Evolutionary conservation across 2,329 filamentous ascomycete genomes (phyloP).

Genomic region (Diaporthe sp.): DNA sequence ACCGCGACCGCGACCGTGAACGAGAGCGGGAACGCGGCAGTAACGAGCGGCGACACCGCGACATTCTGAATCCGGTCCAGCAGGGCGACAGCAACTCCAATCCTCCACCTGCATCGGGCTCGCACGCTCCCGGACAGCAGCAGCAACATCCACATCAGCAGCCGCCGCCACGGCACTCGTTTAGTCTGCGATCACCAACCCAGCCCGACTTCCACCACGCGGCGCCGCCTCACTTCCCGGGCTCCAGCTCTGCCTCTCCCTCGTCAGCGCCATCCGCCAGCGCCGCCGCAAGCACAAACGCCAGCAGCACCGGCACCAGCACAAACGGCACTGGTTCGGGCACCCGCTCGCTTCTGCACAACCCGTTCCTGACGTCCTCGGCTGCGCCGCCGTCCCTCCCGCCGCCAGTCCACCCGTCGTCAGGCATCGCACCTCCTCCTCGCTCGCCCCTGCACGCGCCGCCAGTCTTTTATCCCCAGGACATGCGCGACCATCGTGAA

Average conservation of each 20-base stretch:
- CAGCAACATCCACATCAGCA: constrained; percentile 24
- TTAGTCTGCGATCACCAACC: constrained; percentile 64
- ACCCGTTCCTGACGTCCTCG: constrained; percentile 38
- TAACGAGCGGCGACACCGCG: constrained; percentile 55
- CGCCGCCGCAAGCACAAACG: constrained; percentile 43
- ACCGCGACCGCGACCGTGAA: constrained; percentile 35
- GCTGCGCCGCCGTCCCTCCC: constrained; percentile 35
- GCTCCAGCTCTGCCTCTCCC: constrained; percentile 46
- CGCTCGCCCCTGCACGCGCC: constrained; percentile 60
- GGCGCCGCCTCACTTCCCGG: constrained; percentile 45
- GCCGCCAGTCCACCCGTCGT: constrained; percentile 35
- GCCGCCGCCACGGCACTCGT: constrained; percentile 56
- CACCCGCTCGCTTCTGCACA: constrained; percentile 41
- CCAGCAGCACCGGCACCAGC: constrained; percentile 44
- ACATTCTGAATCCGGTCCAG: constrained; percentile 57
- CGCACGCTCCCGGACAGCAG: constrained; percentile 18
- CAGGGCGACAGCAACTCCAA: constrained; percentile 39
- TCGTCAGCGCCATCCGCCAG: constrained; percentile 41
- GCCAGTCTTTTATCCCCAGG: constrained; percentile 55
- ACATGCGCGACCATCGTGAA: constrained; percentile 46
- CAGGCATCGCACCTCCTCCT: constrained; percentile 45
- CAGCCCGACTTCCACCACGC: constrained; percentile 53
- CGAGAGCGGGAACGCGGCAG: constrained; percentile 34
- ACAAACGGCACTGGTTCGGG: constrained; percentile 47
- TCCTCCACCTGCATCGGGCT: constrained; percentile 6